These are phyloP conservation scores for Suillus placidus DNA, from an alignment of 768 basidiomycete genomes.

Conservation along the genomic window DNA sequence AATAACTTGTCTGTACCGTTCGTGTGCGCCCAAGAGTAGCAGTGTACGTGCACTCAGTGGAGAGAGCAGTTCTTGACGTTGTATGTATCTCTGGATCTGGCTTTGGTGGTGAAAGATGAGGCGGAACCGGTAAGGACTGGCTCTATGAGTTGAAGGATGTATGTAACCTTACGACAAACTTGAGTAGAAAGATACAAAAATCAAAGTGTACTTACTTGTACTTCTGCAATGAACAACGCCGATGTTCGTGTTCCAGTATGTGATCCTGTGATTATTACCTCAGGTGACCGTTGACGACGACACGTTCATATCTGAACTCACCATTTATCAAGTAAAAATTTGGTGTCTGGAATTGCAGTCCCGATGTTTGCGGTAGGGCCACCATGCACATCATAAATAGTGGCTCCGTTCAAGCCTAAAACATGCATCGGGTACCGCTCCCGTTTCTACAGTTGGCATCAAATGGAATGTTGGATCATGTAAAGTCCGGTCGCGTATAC, in stretches of 20 bases:
- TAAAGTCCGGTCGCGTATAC: slow-evolving; percentile 33
- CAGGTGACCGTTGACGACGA: background rate
- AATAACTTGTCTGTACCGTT: slow-evolving; percentile 40
- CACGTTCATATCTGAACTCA: slow-evolving; percentile 11
- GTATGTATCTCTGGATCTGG: slow-evolving; percentile 27
- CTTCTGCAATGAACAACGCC: slow-evolving; percentile 28
- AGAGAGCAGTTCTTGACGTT: slow-evolving; percentile 23
- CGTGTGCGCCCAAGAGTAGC: slow-evolving; percentile 44
- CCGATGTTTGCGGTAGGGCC: slow-evolving; percentile 40
- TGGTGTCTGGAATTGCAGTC: slow-evolving; percentile 37
- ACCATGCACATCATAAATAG: slow-evolving; percentile 29
- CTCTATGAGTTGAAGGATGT: slow-evolving; percentile 31
- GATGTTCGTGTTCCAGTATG: slow-evolving; percentile 25
- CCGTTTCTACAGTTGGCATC: slow-evolving; percentile 8
- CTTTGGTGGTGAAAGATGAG: slow-evolving; percentile 27
- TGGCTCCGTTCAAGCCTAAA: slow-evolving; percentile 26
- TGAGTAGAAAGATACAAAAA: background rate
- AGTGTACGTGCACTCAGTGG: slow-evolving; percentile 30
- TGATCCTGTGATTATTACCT: slow-evolving; percentile 22
- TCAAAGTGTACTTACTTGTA: slow-evolving; percentile 22
- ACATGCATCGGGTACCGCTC: slow-evolving; percentile 25
- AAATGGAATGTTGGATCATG: background rate
- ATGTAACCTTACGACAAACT: slow-evolving; percentile 25
- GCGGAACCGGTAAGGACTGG: slow-evolving; percentile 31
- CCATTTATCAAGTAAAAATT: slow-evolving; percentile 38